A percentile compares a stretch with the other conserved stretches of the same genome.
phyloP scores from a whole-genome alignment of 768 basidiomycete species.

The Pilatotrama ljubarskyi region DNA sequence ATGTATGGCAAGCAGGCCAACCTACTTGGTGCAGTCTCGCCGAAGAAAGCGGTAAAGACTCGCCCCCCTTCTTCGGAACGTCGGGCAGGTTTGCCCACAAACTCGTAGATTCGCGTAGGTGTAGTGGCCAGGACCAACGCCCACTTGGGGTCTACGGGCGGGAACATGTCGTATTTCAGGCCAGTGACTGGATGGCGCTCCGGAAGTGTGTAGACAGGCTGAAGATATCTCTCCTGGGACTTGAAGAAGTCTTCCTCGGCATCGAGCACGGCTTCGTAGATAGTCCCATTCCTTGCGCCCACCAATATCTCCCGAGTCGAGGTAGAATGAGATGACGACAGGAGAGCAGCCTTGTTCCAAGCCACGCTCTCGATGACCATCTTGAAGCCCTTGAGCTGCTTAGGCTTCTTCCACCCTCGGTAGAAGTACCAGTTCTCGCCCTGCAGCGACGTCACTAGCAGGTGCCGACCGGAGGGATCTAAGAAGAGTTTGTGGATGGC shows the following conservation, averaged over 20 bases:
- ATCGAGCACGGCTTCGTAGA: conserved; percentile 88
- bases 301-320: conserved; percentile 86
- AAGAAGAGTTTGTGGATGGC: conserved; percentile 81
- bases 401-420: conserved; percentile 78
- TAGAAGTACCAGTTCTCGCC: conserved; percentile 96
- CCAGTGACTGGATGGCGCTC: conserved; percentile 86
- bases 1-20: conserved; percentile 16
- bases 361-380: conserved; percentile 89
- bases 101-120: conserved; percentile 87
- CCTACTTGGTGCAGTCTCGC: conserved; percentile 80
- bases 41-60: conserved; percentile 75
- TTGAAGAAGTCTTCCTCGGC: conserved; percentile 92
- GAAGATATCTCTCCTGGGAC: conserved; percentile 78
- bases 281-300: conserved; percentile 79
- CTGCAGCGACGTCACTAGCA: conserved; percentile 80
- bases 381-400: conserved; percentile 75
- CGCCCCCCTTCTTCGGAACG: conserved; percentile 74
- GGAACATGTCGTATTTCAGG: conserved; percentile 76
- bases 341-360: conserved; percentile 77
- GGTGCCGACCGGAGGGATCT: conserved; percentile 91
- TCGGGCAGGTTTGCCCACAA: conserved; percentile 67
- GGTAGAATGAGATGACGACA: conserved; percentile 64
- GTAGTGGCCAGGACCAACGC: conserved; percentile 83
- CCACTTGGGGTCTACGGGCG: conserved; percentile 59
- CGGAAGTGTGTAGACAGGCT: conserved; percentile 71